Percentiles rank a stretch among this genome's conserved stretches.
Evolutionary conservation across 2,329 filamentous ascomycete genomes (phyloP).

Genomic region (Aspergillus unguis): DNA sequence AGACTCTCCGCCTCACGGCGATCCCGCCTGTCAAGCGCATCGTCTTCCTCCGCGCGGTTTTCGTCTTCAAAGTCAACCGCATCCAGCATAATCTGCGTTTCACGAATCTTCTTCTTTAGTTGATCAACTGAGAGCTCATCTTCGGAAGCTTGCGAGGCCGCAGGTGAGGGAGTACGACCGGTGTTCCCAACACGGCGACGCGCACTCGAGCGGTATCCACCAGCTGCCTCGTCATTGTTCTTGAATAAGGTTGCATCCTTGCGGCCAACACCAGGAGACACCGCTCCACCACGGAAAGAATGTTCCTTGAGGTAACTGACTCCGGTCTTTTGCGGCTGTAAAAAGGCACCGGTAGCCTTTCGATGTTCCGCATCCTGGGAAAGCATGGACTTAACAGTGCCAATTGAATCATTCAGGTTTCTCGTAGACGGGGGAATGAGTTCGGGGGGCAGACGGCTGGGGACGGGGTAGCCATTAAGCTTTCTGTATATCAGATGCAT

Average conservation of each 20-base stretch:
- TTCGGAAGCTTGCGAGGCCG: slow-evolving; percentile 62
- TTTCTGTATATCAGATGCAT: slow-evolving; percentile 99
- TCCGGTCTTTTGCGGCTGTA: slow-evolving; percentile 94
- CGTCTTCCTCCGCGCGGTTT: slow-evolving; percentile 83
- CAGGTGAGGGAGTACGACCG: slow-evolving; percentile 72
- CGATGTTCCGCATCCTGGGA: slow-evolving; percentile 84
- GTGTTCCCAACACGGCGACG: slow-evolving; percentile 74
- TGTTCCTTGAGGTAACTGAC: slow-evolving; percentile 96
- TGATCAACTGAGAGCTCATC: slow-evolving; percentile 87
- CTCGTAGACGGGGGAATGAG: slow-evolving; percentile 91
- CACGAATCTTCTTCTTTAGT: slow-evolving; percentile 83
- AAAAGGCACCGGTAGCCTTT: slow-evolving; percentile 82
- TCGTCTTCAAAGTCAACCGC: slow-evolving; percentile 97
- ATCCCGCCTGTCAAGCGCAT: slow-evolving; percentile 84
- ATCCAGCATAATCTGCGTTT: slow-evolving; percentile 91
- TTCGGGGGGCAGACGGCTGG: slow-evolving; percentile 81
- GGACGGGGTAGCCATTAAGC: slow-evolving; percentile 90
- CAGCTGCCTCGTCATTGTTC: slow-evolving; percentile 81
- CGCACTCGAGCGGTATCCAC: slow-evolving; percentile 91
- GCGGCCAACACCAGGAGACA: slow-evolving; percentile 58
- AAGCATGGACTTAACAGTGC: slow-evolving; percentile 84
- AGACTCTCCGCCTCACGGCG: slow-evolving; percentile 89
- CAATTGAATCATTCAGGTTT: slow-evolving; percentile 89
- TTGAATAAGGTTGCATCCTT: slow-evolving; percentile 97
- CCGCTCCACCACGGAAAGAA: slow-evolving; percentile 71